Evolutionary conservation across 768 basidiomycete genomes (phyloP), one percentile per base, ranked within the genome.

Genomic region (Boletus pseudo-olivaceus): DNA sequence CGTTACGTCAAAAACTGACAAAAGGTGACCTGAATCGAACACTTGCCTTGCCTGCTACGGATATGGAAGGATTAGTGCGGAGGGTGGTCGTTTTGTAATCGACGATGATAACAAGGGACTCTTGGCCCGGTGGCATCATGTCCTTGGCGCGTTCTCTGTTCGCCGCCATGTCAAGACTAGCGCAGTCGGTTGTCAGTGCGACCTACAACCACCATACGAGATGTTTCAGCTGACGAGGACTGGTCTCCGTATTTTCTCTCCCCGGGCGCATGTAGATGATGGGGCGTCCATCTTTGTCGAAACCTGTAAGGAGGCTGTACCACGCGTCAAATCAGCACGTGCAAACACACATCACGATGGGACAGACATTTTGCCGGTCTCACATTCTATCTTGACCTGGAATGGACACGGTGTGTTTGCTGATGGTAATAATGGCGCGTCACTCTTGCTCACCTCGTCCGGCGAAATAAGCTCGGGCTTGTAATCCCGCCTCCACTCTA

Each of bases 261-360:
- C 90, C 91, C 0, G 93, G 92, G 15, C 90, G 84, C 84, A 95
- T 85, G 71, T 93, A 93, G 14, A 95, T 74, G 40, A 94, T 86
- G 0, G 93, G 92, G n/a, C 93, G 77, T 5, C 90, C 90, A 52
- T 93, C 89, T 48, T 77, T 78, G 71, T 95, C 92, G 60, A 93
- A 94, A 7, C 93, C 92, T 51, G 83, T 90, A 43, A 93, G 71
- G 44, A 93, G 79, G 42, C 91, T 93, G 59, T 7, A 40, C 17
- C 32, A 19, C n/a, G 17, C 27, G 35, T 44, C 34, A 35, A 15
- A 35, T 54, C 26, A 33, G 46, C 41, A 17, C 15, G n/a, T 38
- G 15, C 33, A 41, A 34, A 7, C 43, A 33, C 10, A 17, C 17
- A 20, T 55, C 26, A 34, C 41, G 38, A 39, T 9, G 26, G 29